Percentiles rank a stretch among this genome's conserved stretches.
Conservation (phyloP, 2,329 filamentous ascomycete species). For the Exserohilum turcica region DNA sequence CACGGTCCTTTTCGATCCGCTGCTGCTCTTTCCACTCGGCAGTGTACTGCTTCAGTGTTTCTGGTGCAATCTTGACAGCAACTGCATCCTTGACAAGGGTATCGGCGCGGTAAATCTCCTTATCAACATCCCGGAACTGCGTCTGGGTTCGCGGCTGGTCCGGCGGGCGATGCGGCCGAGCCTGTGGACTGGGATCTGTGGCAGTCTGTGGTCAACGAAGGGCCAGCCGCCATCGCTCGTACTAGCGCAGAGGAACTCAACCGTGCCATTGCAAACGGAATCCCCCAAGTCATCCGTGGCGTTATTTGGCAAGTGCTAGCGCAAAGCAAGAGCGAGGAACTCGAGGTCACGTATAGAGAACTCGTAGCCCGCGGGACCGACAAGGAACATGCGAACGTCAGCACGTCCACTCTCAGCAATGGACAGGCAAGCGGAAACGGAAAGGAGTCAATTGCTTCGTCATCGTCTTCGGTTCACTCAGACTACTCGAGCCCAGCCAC, state of each 20-base stretch:
- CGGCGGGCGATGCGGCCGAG: conserved; percentile 68
- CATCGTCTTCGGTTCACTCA: conserved; percentile 83
- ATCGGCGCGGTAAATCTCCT: conserved; percentile 94
- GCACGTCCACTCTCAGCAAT: conserved; percentile 49
- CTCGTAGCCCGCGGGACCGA: conserved; percentile 80
- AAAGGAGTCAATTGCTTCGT: conserved; percentile 72
- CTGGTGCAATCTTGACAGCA: conserved; percentile 80
- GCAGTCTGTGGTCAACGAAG: conserved; percentile 95
- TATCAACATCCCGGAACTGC: conserved; percentile 88
- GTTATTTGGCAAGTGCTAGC: conserved; percentile 98
- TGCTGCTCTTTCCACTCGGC: conserved; percentile 92
- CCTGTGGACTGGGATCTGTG: conserved; percentile 99
- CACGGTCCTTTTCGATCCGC: conserved; percentile 78
- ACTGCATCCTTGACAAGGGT: conserved; percentile 92
- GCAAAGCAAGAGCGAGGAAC: conserved; percentile 89
- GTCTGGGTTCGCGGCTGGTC: conserved; percentile 77
- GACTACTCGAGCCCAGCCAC: conserved; percentile 69
- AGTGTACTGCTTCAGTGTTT: conserved; percentile 80
- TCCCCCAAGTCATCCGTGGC: conserved; percentile 93
- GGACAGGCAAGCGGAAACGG: conserved; percentile 59
- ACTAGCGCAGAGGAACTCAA: conserved; percentile 90
- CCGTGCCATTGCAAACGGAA: conserved; percentile 87
- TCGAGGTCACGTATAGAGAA: conserved; percentile 86
- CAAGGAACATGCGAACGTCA: conserved; percentile 60
- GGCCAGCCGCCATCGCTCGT: conserved; percentile 82